Percentiles rank a stretch among this genome's conserved stretches.
Conservation (phyloP, 2,329 filamentous ascomycete species). For the Fusarium sp. region DNA sequence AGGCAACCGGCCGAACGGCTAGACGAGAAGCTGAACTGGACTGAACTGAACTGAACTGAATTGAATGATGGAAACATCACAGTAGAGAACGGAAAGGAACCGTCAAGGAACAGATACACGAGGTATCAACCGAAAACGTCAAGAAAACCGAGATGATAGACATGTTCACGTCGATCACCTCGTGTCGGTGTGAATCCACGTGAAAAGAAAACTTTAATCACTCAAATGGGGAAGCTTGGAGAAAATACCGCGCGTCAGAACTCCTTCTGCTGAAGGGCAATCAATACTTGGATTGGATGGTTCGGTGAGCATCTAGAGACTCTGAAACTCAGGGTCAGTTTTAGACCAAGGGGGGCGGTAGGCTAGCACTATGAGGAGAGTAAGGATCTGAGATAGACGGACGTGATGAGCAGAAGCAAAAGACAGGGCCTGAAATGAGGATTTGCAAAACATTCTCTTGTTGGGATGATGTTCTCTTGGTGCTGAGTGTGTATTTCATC, state of each 20-base stretch:
- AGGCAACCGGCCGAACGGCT: neutral
- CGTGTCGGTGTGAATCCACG: conserved; percentile 18
- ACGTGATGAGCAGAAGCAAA: conserved; percentile 2
- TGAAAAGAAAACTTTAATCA: conserved; percentile 10
- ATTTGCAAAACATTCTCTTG: conserved; percentile 11
- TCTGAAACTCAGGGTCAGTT: conserved; percentile 40
- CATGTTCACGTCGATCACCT: conserved; percentile 12
- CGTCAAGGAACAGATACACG: neutral
- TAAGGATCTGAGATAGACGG: conserved; percentile 19
- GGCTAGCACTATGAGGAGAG: conserved; percentile 7
- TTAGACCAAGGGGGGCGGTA: conserved; percentile 26
- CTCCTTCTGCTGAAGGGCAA: neutral
- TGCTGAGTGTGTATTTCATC: neutral
- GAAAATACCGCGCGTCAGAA: conserved; percentile 13
- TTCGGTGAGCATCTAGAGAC: conserved; percentile 23
- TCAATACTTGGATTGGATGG: conserved; percentile 6
- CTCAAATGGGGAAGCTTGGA: neutral
- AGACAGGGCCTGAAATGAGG: conserved; percentile 11
- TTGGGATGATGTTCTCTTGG: neutral
- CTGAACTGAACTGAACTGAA: neutral
- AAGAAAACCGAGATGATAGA: neutral
- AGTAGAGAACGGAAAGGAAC: neutral
- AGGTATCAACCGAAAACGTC: neutral
- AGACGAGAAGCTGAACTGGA: neutral
- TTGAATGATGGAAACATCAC: neutral